Conservation (phyloP, 768 basidiomycete genomes). For the Grammothele lineata region DNA sequence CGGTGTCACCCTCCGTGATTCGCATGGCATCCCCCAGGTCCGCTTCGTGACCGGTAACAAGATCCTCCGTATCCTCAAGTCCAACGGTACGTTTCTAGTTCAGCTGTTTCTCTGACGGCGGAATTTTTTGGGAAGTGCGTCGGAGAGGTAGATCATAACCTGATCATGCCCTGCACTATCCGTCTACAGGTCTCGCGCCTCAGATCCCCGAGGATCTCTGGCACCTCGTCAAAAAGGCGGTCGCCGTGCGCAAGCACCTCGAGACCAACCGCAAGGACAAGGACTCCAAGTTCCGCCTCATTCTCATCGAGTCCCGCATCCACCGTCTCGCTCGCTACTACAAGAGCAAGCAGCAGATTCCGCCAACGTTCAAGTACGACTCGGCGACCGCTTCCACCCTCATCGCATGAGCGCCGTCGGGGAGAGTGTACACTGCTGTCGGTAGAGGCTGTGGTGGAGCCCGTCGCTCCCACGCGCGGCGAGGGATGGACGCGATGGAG, state of each 20-base stretch:
- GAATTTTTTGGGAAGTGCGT: neutral
- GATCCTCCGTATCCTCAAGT: conserved; percentile 96
- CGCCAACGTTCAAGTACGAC: conserved; percentile 99
- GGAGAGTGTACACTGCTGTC: conserved; percentile 10
- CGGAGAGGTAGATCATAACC: no score
- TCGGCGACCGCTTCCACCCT: conserved; percentile 90
- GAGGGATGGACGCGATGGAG: conserved; percentile 8
- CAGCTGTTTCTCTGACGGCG: conserved; percentile 29
- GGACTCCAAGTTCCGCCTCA: conserved; percentile 95
- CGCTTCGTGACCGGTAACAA: conserved; percentile 99
- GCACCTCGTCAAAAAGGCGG: conserved; percentile 99
- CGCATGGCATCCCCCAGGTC: conserved; percentile 97
- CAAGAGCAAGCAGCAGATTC: conserved; percentile 97
- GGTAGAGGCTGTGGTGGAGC: conserved; percentile 1
- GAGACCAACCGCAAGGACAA: conserved; percentile 98
- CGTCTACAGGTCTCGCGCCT: conserved; percentile 86
- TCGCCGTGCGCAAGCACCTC: conserved; percentile 97
- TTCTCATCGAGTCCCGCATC: conserved; percentile 98
- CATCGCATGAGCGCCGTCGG: conserved; percentile 53
- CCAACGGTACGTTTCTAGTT: conserved; percentile 57
- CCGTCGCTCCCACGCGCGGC: neutral
- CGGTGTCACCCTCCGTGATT: conserved; percentile 96
- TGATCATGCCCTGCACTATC: no score
- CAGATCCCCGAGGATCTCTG: conserved; percentile 98
- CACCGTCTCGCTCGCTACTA: conserved; percentile 98